phyloP scores from a whole-genome alignment of 257 asterid genomes.

The Paraleonurus japonicus region DNA sequence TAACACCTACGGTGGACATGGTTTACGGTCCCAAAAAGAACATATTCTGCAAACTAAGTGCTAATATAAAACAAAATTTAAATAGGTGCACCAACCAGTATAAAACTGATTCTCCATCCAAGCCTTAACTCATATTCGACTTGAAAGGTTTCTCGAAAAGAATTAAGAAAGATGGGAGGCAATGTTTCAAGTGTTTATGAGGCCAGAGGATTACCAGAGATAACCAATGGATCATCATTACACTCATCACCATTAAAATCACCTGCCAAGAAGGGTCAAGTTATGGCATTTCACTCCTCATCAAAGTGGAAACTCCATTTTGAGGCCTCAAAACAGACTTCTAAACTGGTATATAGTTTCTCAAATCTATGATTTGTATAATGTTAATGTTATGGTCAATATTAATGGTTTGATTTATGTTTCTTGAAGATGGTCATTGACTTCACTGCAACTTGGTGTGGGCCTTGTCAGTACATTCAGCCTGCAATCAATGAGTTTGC shows the following conservation, averaged over 20 bases:
- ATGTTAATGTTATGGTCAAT: not conserved
- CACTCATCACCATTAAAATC: conserved; percentile 2
- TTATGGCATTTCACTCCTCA: conserved; percentile 51
- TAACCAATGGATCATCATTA: not conserved
- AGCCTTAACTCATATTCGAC: not conserved
- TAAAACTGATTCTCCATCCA: conserved; percentile 16
- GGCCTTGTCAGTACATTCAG: conserved; percentile 58
- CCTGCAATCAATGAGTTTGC: conserved; percentile 58
- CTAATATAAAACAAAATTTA: not conserved
- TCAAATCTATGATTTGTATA: not conserved
- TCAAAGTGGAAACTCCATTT: conserved; percentile 55
- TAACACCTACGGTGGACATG: conserved; percentile 22
- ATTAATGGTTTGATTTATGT: not conserved
- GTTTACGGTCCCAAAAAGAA: conserved; percentile 34
- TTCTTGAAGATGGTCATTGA: conserved; percentile 56
- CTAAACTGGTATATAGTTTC: conserved; percentile 49
- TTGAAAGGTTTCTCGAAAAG: not conserved
- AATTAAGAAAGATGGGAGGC: conserved; percentile 38
- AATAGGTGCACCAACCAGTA: conserved; percentile 13
- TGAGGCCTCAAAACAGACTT: conserved; percentile 50
- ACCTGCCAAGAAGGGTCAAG: conserved; percentile 36
- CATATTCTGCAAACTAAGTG: conserved; percentile 32
- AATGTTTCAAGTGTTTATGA: conserved; percentile 31
- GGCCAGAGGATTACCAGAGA: not conserved
- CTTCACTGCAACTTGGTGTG: conserved; percentile 83